Base-by-base conservation (phyloP, 331 rosid species). In the Spiraea crenata region DNA sequence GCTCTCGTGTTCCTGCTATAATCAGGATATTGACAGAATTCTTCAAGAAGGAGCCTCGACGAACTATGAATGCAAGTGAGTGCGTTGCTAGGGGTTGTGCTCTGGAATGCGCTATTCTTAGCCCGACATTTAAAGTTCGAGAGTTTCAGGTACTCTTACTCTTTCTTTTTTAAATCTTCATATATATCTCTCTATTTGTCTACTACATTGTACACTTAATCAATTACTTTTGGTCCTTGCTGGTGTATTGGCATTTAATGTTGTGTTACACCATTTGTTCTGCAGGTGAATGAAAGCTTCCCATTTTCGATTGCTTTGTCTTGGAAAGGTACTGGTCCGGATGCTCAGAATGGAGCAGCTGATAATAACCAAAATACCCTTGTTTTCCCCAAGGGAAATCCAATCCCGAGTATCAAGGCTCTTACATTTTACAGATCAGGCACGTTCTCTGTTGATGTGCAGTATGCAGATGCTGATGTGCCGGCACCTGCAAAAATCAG, bases 51-150 rank as follows among this genome's bases (percentile, higher is more conserved):
- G 99, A 93, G 76, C 97, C 99, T 39, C 86, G 96, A 81, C 85
- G 99, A 44, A 93, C 99, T 63, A 91, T 93, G 97, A 93, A 93
- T 78, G 96, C 97, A 11, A 93, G 97, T 67, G 99, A 93, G 73
- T 91, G 99, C 73, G 95, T 93, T 71, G 95, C 97, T 34, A 84
- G 87, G 71, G 99, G 99, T 59, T 83, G 90, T 85, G 99, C 99
- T 48, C 79, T 93, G 82, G 82, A 93, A 75, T 93, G 97, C 56
- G 99, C 99, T 13, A 91, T 95, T 70, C 96, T 95, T 50, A 95
- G 99, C 76, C 98, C 99, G 25, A 95, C 99, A 6, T 95, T 95
- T 78, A 95, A 91, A 89, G 97, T 95, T 0, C 77, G 99, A 46
- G 96, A 95, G 66, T 95, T 95, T 79, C 97, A 91, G 95, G 99